phyloP scores from a whole-genome alignment of 1,284 basidiomycete species.

The Peniophora sp. region DNA sequence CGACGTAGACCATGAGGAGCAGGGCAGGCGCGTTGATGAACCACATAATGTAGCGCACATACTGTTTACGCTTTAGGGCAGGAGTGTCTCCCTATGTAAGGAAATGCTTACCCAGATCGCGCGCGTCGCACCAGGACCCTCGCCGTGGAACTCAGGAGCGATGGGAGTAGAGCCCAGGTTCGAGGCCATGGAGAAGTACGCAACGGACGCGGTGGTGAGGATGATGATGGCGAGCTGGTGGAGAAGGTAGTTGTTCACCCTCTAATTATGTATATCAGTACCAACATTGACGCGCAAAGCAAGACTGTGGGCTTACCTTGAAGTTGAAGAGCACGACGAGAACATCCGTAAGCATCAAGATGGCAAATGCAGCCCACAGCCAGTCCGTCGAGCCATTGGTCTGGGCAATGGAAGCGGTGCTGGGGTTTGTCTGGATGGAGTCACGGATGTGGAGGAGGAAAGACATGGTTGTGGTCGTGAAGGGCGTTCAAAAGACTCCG shows the following conservation, averaged over 20 bases:
- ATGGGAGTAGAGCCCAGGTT: constrained; percentile 49
- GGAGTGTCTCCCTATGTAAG: not conserved
- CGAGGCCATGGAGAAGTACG: constrained; percentile 53
- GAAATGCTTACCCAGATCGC: not conserved
- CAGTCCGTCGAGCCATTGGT: constrained; percentile 37
- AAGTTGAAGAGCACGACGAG: constrained; percentile 30
- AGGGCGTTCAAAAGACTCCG: not conserved
- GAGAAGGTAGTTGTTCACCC: constrained; percentile 35
- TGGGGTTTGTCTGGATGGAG: constrained; percentile 24
- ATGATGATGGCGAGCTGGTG: constrained; percentile 41
- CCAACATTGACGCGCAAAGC: too few species aligned
- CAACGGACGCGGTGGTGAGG: constrained; percentile 32
- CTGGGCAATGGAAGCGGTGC: constrained; percentile 31
- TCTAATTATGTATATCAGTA: constrained; percentile 12
- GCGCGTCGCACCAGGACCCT: not conserved
- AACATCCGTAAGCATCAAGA: constrained; percentile 35
- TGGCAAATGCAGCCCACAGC: constrained; percentile 48
- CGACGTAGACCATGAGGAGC: constrained; percentile 42
- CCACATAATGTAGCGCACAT: constrained; percentile 49
- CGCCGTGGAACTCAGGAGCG: constrained; percentile 29
- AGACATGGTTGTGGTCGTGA: constrained; percentile 1
- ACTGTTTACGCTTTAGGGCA: constrained; percentile 18
- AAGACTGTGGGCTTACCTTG: constrained; percentile 14
- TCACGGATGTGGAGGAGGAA: constrained; percentile 8
- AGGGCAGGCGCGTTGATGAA: constrained; percentile 50